Percentiles rank a stretch among this genome's conserved stretches.
Evolutionary conservation across 2,329 filamentous ascomycete genomes (phyloP).

Genomic region (Colletotrichum plurivorum): DNA sequence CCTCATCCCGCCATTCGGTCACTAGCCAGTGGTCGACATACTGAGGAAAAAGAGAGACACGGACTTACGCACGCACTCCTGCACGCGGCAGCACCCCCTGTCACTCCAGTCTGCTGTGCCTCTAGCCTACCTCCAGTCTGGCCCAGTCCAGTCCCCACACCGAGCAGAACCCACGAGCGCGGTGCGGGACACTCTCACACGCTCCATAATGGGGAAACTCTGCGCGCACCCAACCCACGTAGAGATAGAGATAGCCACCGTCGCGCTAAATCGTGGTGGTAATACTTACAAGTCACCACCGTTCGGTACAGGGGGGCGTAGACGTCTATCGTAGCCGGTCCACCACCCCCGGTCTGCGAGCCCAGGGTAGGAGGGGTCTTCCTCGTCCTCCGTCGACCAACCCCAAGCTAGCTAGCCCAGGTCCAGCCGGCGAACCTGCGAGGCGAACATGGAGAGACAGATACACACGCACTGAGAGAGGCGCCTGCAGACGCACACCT

Average conservation of each 20-base stretch:
- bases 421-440: slow-evolving; percentile 31
- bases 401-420: slow-evolving; percentile 29
- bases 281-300: slow-evolving; percentile 28
- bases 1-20: slow-evolving; percentile 6
- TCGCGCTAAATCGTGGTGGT: slow-evolving; percentile 1
- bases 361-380: not conserved
- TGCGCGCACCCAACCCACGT: not conserved
- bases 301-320: slow-evolving; percentile 21
- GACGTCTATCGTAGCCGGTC: slow-evolving; percentile 28
- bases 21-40: not conserved
- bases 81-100: not conserved
- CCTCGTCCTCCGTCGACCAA: slow-evolving; percentile 12
- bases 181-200: slow-evolving; percentile 17
- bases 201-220: slow-evolving; percentile 22
- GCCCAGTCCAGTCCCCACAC: slow-evolving; percentile 12
- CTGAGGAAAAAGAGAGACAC: not conserved
- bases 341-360: slow-evolving; percentile 15
- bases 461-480: not conserved
- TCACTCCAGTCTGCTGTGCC: not conserved
- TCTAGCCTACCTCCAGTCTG: slow-evolving; percentile 10
- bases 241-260: slow-evolving; percentile 22
- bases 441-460: slow-evolving; percentile 18
- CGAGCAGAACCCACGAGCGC: slow-evolving; percentile 7
- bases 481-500: not conserved
- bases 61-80: slow-evolving; percentile 21